Percentiles rank a stretch among this genome's conserved stretches.
Conservation (phyloP, 495 filamentous ascomycete genomes). For the Pseudevernia furfuracea region DNA sequence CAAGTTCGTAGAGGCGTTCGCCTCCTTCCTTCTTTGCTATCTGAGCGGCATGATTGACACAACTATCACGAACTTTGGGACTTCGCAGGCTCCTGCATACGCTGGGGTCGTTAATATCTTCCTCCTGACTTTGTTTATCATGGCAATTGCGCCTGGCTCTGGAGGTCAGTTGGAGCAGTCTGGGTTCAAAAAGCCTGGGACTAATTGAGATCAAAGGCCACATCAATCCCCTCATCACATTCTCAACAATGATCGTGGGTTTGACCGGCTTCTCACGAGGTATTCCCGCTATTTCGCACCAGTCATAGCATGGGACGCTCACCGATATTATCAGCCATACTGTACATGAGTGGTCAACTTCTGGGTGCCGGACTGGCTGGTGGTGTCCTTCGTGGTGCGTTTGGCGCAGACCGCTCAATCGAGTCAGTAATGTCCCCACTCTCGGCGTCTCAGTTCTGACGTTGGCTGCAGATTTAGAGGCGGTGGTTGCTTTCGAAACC, state of each 20-base stretch:
- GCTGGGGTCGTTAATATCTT: constrained; percentile 41
- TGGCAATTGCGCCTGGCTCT: constrained; percentile 41
- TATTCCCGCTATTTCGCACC: neutral
- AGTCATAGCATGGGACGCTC: neutral
- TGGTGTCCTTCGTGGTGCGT: constrained; percentile 32
- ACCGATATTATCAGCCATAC: constrained; percentile 5
- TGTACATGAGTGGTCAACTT: constrained; percentile 40
- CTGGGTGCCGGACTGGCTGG: constrained; percentile 41
- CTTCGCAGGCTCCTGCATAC: constrained; percentile 27
- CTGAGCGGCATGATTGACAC: constrained; percentile 15
- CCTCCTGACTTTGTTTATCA: constrained; percentile 44
- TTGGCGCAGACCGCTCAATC: constrained; percentile 27
- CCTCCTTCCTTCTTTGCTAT: constrained; percentile 15
- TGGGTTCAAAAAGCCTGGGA: neutral
- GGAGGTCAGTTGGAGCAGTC: constrained; percentile 29
- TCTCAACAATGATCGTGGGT: constrained; percentile 44
- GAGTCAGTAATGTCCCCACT: neutral
- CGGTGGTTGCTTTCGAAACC: constrained; percentile 32
- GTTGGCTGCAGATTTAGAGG: constrained; percentile 26
- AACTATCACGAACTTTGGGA: constrained; percentile 26
- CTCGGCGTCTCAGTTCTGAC: neutral
- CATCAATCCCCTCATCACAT: constrained; percentile 45
- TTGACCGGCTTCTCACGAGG: constrained; percentile 42
- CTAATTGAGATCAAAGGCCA: constrained; percentile 25
- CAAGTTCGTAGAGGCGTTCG: constrained; percentile 17